These are phyloP conservation scores for Panus rudis DNA, from an alignment of 768 basidiomycete species.

Conservation along the genomic window DNA sequence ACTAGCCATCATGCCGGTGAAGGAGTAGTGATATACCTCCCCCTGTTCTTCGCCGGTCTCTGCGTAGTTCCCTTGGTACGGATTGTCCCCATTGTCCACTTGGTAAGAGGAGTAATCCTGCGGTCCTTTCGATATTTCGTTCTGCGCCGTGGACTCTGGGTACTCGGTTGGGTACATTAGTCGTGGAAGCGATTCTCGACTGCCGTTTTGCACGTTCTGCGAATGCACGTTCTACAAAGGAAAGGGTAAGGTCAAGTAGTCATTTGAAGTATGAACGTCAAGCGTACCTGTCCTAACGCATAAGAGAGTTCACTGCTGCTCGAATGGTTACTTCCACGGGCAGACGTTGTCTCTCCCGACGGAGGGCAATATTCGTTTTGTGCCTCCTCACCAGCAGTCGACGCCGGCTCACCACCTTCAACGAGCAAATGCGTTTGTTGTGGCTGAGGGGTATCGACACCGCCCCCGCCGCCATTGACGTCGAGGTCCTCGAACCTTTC, in stretches of 20 bases:
- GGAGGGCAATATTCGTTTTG: background rate
- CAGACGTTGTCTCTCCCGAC: background rate
- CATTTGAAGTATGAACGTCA: background rate
- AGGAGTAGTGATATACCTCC: background rate
- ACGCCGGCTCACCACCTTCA: background rate
- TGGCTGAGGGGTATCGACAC: constrained; percentile 7
- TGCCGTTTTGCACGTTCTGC: background rate
- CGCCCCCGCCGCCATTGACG: constrained; percentile 14
- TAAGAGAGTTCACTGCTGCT: constrained; percentile 7
- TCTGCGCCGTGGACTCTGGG: background rate
- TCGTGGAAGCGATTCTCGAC: too few species aligned
- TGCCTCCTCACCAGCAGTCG: background rate
- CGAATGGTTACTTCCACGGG: background rate
- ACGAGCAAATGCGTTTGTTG: background rate
- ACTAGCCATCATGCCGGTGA: background rate
- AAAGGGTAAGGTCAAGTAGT: too few species aligned
- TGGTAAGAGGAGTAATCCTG: background rate
- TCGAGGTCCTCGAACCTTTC: constrained; percentile 17
- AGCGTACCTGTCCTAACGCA: constrained; percentile 3
- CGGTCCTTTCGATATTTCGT: background rate
- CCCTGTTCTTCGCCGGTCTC: background rate
- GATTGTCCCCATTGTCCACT: background rate
- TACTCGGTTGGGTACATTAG: background rate
- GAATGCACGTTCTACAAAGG: too few species aligned
- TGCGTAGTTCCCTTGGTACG: background rate